phyloP scores from a whole-genome alignment of 192 early-diverging fungal genomes.

The Haplosporangium gracile region DNA sequence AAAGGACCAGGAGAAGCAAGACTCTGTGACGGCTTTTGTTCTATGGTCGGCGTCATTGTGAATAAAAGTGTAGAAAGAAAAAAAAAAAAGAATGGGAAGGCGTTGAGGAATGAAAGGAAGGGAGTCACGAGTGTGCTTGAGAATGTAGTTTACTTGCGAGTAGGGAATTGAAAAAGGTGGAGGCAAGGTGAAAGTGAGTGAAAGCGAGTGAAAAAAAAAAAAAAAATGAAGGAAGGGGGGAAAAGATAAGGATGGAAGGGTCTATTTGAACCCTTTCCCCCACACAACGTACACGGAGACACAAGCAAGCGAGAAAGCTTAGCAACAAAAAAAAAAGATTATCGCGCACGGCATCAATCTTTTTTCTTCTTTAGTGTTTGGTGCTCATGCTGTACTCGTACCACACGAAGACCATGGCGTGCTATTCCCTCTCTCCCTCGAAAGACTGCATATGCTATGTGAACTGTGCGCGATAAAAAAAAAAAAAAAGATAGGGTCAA shows the following conservation, averaged over 20 bases:
- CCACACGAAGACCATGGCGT: not conserved
- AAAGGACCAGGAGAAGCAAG: not conserved
- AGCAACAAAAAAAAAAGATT: not conserved
- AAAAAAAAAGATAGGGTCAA: not conserved
- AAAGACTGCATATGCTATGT: not conserved
- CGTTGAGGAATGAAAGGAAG: too few relatives aligned
- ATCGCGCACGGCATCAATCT: slow-evolving; percentile 9
- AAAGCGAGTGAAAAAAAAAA: not conserved
- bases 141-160: not conserved
- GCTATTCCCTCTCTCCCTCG: not conserved
- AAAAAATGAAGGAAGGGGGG: not conserved
- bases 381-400: not conserved
- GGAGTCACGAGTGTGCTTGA: too few relatives aligned
- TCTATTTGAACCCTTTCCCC: not conserved
- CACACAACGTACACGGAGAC: not conserved
- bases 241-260: not conserved
- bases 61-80: too few relatives aligned
- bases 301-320: too few relatives aligned
- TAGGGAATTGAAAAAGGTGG: not conserved
- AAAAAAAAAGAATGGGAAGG: too few relatives aligned
- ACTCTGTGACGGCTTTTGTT: not conserved
- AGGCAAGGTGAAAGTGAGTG: not conserved
- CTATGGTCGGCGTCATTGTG: not conserved
- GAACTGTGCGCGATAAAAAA: not conserved
- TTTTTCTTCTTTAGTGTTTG: not conserved